phyloP scores from a whole-genome alignment of 1,139 yeast species.

The Blastobotrys malaysiensis region DNA sequence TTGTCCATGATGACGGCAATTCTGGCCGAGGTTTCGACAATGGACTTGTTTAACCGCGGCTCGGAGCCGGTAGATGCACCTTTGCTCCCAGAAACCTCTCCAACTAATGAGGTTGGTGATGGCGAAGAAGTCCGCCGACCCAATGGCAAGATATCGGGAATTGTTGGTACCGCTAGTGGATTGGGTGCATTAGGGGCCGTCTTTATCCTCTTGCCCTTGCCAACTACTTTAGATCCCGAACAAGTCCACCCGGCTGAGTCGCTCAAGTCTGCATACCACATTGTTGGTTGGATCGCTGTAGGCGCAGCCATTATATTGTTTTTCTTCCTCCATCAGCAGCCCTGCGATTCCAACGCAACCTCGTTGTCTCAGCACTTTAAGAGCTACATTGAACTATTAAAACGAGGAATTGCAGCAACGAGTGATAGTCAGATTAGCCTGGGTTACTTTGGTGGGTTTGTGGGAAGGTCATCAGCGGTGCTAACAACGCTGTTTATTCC shows the following conservation, averaged over 20 bases:
- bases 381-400: constrained; percentile 39
- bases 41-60: constrained; percentile 18
- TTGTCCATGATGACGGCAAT: constrained; percentile 45
- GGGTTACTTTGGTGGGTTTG: constrained; percentile 59
- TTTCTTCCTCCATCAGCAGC: constrained; percentile 45
- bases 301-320: constrained; percentile 38
- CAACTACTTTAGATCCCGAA: constrained; percentile 45
- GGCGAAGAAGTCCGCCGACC: constrained; percentile 12
- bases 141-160: constrained; percentile 54
- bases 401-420: constrained; percentile 43
- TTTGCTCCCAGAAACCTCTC: constrained; percentile 2
- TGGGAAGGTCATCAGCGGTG: constrained; percentile 61
- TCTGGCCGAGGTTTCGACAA: constrained; percentile 49
- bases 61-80: not conserved
- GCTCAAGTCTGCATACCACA: constrained; percentile 43
- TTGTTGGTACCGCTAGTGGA: constrained; percentile 60
- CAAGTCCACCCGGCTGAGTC: constrained; percentile 40
- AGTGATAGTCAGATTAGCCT: constrained; percentile 37
- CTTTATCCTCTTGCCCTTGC: constrained; percentile 69
- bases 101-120: not conserved
- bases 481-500: constrained; percentile 60
- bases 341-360: not conserved
- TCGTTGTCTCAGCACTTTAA: constrained; percentile 9
- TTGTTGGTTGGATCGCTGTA: constrained; percentile 45
- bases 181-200: constrained; percentile 58